Conservation (phyloP, 768 basidiomycete genomes). For the Pulveroboletus frians region DNA sequence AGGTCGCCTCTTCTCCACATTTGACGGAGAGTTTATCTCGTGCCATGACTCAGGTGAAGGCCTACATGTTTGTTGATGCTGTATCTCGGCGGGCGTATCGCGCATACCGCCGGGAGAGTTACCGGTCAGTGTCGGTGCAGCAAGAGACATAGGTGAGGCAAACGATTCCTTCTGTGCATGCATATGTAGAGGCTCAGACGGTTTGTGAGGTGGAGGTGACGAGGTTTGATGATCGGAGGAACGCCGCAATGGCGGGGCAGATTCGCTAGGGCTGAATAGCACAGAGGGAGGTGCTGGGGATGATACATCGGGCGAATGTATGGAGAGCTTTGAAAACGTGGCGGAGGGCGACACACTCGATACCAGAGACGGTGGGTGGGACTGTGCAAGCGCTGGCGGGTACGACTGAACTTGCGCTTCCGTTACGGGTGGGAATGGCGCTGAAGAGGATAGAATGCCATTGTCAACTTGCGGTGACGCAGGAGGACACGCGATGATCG, state of each 20-base stretch:
- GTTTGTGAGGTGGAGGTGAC: conserved; percentile 14
- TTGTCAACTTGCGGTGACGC: not conserved
- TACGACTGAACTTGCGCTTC: not conserved
- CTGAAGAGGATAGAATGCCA: not conserved
- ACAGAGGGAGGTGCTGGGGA: conserved; percentile 9
- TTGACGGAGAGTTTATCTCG: not conserved
- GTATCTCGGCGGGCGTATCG: conserved; percentile 23
- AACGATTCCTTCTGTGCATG: conserved; percentile 21
- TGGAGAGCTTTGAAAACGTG: conserved; percentile 49
- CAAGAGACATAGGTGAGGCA: not conserved
- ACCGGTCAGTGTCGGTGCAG: conserved; percentile 7
- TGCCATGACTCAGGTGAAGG: conserved; percentile 13
- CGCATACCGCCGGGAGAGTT: conserved; percentile 12
- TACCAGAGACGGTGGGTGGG: not conserved
- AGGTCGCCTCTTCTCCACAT: conserved; percentile 11
- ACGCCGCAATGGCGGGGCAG: not conserved
- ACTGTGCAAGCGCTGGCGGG: not conserved
- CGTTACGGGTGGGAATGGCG: not conserved
- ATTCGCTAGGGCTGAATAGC: conserved; percentile 7
- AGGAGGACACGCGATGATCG: not conserved
- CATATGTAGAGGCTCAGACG: conserved; percentile 27
- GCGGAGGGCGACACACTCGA: conserved; percentile 39
- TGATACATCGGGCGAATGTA: conserved; percentile 34
- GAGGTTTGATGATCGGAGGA: conserved; percentile 1
- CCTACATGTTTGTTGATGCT: conserved; percentile 13